A percentile compares a stretch with the other conserved stretches of the same genome.
These are phyloP conservation scores for Penicillium canescens DNA, from an alignment of 495 filamentous ascomycete genomes.

Conservation along the genomic window DNA sequence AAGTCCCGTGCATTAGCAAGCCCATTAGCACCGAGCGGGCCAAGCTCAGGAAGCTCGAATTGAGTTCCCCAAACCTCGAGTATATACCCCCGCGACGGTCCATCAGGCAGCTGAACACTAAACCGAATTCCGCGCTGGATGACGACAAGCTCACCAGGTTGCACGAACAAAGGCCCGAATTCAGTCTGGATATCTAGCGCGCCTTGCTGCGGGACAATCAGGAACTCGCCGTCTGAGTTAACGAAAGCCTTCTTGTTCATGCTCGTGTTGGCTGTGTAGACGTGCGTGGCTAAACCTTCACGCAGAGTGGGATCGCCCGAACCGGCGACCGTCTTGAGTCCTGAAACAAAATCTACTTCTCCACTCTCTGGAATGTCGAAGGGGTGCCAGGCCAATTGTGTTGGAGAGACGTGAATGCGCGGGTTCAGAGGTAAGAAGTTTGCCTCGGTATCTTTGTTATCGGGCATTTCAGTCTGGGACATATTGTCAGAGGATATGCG, in stretches of 20 bases:
- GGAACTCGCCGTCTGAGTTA: slow-evolving; percentile 52
- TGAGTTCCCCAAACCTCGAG: slow-evolving; percentile 49
- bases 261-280: slow-evolving; percentile 45
- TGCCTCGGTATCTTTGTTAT: slow-evolving; percentile 46
- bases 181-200: slow-evolving; percentile 52
- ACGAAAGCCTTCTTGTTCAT: slow-evolving; percentile 49
- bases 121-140: slow-evolving; percentile 50
- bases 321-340: slow-evolving; percentile 51
- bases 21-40: slow-evolving; percentile 51
- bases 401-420: slow-evolving; percentile 63
- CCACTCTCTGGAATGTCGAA: slow-evolving; percentile 42
- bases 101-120: slow-evolving; percentile 46
- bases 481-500: slow-evolving; percentile 11
- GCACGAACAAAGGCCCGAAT: slow-evolving; percentile 47
- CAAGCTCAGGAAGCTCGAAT: slow-evolving; percentile 52
- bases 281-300: slow-evolving; percentile 49
- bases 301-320: slow-evolving; percentile 51
- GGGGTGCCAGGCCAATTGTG: slow-evolving; percentile 50
- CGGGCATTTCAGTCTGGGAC: slow-evolving; percentile 44
- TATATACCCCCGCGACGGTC: slow-evolving; percentile 49
- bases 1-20: slow-evolving; percentile 53
- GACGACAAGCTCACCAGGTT: slow-evolving; percentile 49
- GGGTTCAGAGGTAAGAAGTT: slow-evolving; percentile 50
- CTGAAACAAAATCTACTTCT: slow-evolving; percentile 43
- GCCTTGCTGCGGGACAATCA: slow-evolving; percentile 50